Evolutionary conservation across 2,329 filamentous ascomycete genomes (phyloP), one percentile per base, ranked within the genome.

Genomic region (Mycosphaerelloides madeirae): DNA sequence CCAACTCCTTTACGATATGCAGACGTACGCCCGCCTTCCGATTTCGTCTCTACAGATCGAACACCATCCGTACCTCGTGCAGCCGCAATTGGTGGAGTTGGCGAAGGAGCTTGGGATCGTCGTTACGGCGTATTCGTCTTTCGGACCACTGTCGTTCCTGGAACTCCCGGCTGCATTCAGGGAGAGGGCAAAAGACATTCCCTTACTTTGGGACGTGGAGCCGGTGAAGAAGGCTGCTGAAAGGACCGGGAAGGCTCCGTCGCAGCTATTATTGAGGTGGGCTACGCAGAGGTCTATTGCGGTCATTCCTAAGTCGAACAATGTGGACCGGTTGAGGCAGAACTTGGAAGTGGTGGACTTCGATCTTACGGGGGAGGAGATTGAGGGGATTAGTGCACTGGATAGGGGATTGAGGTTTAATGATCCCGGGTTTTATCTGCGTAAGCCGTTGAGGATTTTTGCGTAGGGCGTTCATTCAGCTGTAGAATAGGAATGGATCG

Each of bases 371-470:
- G 16, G 41, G 22, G 37, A 40, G 34, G 46, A 48, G 34, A 44
- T 41, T 14, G 41, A 41, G 37, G 41, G 13, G 7, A 44, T 48
- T 37, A 16, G 33, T 34, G 41, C 28, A 20, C 31, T 48, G 20
- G 41, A 48, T 34, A 18, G 29, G 28, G 46, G 41, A 1, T 34
- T 48, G 41, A 36, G 46, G 16, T 44, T 48, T 20, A 48, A 48
- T 37, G 46, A 48, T 44, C 46, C 46, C 18, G 46, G 46, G 8
- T 44, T 41, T 31, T 48, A 48, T 35, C 19, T 48, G 41, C 31
- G 38, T 29, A 40, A 41, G 32, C 46, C 46, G 15, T 31, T 44
- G 6, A 40, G 41, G 32, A 44, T 44, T 11, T 48, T 48, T 33
- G 46, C 46, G 20, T 48, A 44, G 36, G n/a, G n/a, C n/a, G n/a